phyloP scores from a whole-genome alignment of 2,329 filamentous ascomycete genomes.

The Penicillium sp. region DNA sequence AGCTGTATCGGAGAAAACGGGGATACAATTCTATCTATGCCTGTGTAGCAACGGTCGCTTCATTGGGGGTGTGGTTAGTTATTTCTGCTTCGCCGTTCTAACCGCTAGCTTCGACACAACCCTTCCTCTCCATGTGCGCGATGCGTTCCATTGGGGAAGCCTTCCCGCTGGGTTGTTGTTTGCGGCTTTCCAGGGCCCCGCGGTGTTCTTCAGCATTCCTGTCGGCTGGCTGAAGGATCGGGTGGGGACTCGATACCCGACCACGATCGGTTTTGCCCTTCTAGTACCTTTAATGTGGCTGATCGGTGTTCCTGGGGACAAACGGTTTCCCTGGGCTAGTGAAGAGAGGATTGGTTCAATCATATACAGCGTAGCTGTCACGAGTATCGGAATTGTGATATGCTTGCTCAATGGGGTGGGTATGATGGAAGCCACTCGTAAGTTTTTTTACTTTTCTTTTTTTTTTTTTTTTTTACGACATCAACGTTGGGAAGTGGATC shows the following conservation, averaged over 20 bases:
- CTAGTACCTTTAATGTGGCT: constrained; percentile 29
- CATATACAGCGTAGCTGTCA: constrained; percentile 23
- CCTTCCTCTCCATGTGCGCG: constrained; percentile 54
- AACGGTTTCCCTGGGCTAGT: constrained; percentile 27
- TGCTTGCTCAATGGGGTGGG: constrained; percentile 29
- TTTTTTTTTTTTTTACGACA: neutral
- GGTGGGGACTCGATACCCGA: constrained; percentile 25
- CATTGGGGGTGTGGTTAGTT: constrained; percentile 43
- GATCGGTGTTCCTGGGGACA: constrained; percentile 29
- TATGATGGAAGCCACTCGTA: constrained; percentile 31
- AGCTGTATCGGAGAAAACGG: neutral
- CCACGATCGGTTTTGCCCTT: constrained; percentile 24
- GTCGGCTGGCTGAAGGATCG: constrained; percentile 48
- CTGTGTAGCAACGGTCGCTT: constrained; percentile 45
- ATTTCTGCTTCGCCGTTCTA: constrained; percentile 49
- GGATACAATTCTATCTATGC: constrained; percentile 32
- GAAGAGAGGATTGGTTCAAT: constrained; percentile 16
- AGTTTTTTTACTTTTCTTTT: constrained; percentile 4
- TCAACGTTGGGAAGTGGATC: neutral
- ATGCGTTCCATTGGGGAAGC: constrained; percentile 54
- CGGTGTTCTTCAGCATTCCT: constrained; percentile 57
- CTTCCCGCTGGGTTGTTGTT: constrained; percentile 57
- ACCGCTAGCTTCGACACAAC: constrained; percentile 57
- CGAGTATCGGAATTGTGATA: constrained; percentile 22
- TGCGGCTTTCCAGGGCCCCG: constrained; percentile 57